phyloP scores from a whole-genome alignment of 768 basidiomycete species.

The Mycena rebaudengoi region DNA sequence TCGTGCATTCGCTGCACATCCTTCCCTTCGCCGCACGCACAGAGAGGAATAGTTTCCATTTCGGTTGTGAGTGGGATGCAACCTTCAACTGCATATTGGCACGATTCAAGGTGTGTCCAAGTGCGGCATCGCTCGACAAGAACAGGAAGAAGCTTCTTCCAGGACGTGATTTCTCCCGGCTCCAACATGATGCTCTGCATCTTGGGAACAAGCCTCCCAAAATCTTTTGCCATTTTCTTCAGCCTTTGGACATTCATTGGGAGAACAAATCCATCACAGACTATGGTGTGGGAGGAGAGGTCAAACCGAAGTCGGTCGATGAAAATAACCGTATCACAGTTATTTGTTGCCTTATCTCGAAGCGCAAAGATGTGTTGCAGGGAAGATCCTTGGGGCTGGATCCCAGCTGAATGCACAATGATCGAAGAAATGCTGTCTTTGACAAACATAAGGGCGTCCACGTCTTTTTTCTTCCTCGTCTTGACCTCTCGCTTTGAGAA shows the following conservation, averaged over 20 bases:
- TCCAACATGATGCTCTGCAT: conserved; percentile 29
- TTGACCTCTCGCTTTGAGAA: conserved; percentile 40
- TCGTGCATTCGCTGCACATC: conserved; percentile 48
- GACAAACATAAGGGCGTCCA: conserved; percentile 40
- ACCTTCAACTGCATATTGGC: conserved; percentile 51
- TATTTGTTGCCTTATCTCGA: conserved; percentile 27
- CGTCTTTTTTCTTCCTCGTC: conserved; percentile 44
- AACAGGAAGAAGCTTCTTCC: conserved; percentile 62
- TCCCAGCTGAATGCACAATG: conserved; percentile 36
- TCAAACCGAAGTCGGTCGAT: conserved; percentile 58
- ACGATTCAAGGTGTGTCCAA: conserved; percentile 58
- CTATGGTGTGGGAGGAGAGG: conserved; percentile 55
- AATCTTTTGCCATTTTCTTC: conserved; percentile 14
- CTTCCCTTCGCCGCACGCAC: conserved; percentile 62
- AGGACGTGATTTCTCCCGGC: conserved; percentile 49
- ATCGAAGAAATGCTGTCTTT: conserved; percentile 44
- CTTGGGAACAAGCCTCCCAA: conserved; percentile 18
- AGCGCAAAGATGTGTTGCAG: conserved; percentile 31
- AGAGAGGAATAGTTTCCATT: conserved; percentile 51
- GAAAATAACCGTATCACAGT: conserved; percentile 52
- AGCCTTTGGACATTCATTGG: conserved; percentile 40
- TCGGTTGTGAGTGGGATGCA: conserved; percentile 50
- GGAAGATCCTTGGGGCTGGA: conserved; percentile 13
- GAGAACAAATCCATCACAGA: conserved; percentile 59
- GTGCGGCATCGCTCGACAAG: conserved; percentile 61